Evolutionary conservation across 1,284 basidiomycete species (phyloP), one percentile per base, ranked within the genome.

Genomic region (Rhodotorula mucilaginosa): DNA sequence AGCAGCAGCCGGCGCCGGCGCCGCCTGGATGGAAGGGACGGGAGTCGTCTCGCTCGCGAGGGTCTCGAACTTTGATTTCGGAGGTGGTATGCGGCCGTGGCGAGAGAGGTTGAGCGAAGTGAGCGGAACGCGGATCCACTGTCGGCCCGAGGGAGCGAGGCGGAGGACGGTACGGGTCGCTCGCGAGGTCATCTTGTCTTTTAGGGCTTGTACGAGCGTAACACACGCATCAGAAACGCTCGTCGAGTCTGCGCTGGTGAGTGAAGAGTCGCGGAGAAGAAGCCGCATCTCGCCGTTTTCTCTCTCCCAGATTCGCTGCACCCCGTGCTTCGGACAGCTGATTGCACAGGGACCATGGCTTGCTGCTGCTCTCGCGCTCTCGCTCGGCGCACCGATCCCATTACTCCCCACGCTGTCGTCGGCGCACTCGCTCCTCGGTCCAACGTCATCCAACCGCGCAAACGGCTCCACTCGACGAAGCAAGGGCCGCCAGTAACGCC

Each of bases 1-100:
- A 13, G 31, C 21, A 3, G 18, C 5, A 5, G 44, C 12, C n/a
- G 58, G 29, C 29, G 23, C 3, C 2, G 63, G 63, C 4, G 44
- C 47, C 5, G 57, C 47, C 63, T 67, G 69, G 15, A 71, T 47
- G 0, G 58, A 61, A 18, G 64, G 44, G 4, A 48, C 34, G 13
- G 59, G 61, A 18, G 67, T 65, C 1, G 58, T 10, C 21, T 61
- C 68, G 26, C 48, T 66, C 26, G 64, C 65, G 23, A 70, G 64
- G 15, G 69, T 63, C 10, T 58, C 49, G 56, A 70, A 66, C 5
- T 29, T 7, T 2, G 47, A 8, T 5, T 44, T 21, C 2, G 47
- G 26, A 8, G 44, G 52, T 12, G 62, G 54, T 5, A 60, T 44
- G 39, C 39, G 23, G 5, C 23, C 39, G 51, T 58, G 65, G 2